phyloP scores from a whole-genome alignment of 768 basidiomycete genomes.

The Termitomyces sp. region DNA sequence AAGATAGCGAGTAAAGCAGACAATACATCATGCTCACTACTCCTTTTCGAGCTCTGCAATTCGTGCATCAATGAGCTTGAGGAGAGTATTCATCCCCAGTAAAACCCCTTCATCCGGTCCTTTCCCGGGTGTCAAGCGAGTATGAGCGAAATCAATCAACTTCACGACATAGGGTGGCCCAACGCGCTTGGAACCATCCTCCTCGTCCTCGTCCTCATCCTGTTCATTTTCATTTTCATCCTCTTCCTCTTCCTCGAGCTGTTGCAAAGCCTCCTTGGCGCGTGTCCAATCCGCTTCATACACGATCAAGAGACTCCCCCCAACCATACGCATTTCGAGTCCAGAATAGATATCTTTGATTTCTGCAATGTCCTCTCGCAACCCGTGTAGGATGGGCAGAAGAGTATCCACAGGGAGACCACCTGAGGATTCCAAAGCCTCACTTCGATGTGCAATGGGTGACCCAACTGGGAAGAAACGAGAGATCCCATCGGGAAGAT shows the following conservation, averaged over 20 bases:
- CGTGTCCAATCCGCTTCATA: conserved; percentile 55
- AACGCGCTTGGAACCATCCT: conserved; percentile 27
- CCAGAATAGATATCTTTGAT: conserved; percentile 46
- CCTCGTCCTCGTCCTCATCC: conserved; percentile 13
- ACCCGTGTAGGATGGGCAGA: conserved; percentile 50
- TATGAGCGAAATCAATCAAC: conserved; percentile 95
- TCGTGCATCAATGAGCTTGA: conserved; percentile 48
- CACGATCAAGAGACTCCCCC: conserved; percentile 74
- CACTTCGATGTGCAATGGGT: neutral
- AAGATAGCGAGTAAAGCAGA: neutral
- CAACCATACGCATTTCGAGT: conserved; percentile 78
- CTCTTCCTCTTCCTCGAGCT: conserved; percentile 11
- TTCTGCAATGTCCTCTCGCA: conserved; percentile 50
- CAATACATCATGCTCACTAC: neutral
- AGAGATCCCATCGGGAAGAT: conserved; percentile 74
- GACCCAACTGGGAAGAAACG: conserved; percentile 69
- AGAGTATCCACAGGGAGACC: conserved; percentile 59
- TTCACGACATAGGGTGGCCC: conserved; percentile 61
- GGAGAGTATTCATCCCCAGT: conserved; percentile 64
- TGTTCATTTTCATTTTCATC: conserved; percentile 10
- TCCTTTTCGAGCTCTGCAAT: conserved; percentile 16
- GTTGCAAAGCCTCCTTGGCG: conserved; percentile 12
- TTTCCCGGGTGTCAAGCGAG: conserved; percentile 57
- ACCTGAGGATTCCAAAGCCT: conserved; percentile 8
- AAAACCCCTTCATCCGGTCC: conserved; percentile 82